These are phyloP conservation scores for Nigrospora sphaerica DNA, from an alignment of 2,329 filamentous ascomycete species.

Conservation along the genomic window DNA sequence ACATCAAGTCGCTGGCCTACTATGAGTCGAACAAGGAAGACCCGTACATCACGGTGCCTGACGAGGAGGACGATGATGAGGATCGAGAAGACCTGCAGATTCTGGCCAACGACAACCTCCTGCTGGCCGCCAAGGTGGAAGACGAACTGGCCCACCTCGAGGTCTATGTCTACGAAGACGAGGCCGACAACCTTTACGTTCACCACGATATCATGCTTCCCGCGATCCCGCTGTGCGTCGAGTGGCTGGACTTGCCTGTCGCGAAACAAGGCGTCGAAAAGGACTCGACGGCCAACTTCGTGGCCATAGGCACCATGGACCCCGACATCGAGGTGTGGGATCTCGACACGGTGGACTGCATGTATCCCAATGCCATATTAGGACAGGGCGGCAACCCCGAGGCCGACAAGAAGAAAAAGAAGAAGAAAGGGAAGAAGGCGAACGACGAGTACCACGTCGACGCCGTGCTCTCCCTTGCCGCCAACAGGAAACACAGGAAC, in stretches of 20 bases:
- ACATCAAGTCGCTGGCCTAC: conserved; percentile 87
- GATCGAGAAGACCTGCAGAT: conserved; percentile 93
- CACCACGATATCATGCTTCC: conserved; percentile 99
- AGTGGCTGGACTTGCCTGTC: conserved; percentile 93
- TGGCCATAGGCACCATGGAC: conserved; percentile 94
- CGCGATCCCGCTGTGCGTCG: conserved; percentile 87
- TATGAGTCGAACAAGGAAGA: conserved; percentile 92
- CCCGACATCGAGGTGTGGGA: conserved; percentile 99
- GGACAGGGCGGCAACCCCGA: conserved; percentile 59
- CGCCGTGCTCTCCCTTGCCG: conserved; percentile 81
- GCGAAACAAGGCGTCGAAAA: conserved; percentile 57
- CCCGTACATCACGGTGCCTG: conserved; percentile 87
- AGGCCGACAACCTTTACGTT: conserved; percentile 92
- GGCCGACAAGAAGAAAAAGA: conserved; percentile 65
- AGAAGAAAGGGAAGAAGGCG: conserved; percentile 80
- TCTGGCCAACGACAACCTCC: conserved; percentile 82
- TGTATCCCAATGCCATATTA: conserved; percentile 96
- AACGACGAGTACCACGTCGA: conserved; percentile 94
- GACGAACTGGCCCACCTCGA: conserved; percentile 96
- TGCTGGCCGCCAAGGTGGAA: conserved; percentile 89
- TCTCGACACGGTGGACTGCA: conserved; percentile 88
- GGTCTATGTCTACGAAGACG: conserved; percentile 95
- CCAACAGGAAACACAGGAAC: conserved; percentile 90
- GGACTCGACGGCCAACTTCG: conserved; percentile 75
- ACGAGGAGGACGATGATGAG: conserved; percentile 65